Conservation (phyloP, 768 basidiomycete species). For the Sarcodon aspratus region DNA sequence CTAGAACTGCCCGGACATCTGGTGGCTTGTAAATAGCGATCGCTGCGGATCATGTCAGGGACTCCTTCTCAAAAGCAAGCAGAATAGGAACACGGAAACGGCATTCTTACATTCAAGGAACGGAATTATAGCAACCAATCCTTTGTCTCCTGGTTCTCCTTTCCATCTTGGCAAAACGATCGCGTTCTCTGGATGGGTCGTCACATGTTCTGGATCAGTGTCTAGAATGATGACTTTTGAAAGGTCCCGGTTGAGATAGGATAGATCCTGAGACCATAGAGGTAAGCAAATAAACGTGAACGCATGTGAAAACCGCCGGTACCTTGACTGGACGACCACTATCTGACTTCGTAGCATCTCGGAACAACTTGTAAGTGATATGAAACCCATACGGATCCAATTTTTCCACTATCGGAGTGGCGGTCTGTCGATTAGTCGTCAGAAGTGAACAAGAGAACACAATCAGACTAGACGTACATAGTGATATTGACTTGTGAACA, state of each 20-base stretch:
- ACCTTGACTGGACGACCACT: constrained; percentile 85
- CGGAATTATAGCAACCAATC: constrained; percentile 86
- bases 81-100: not conserved
- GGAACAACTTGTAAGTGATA: constrained; percentile 83
- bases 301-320: not conserved
- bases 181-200: constrained; percentile 81
- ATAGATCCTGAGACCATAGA: constrained; percentile 53
- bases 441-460: not conserved
- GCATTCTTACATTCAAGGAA: constrained; percentile 76
- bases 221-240: constrained; percentile 85
- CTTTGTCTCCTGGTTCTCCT: constrained; percentile 63
- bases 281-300: not conserved
- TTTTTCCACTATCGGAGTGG: constrained; percentile 80
- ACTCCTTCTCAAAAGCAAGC: not conserved
- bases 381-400: constrained; percentile 89
- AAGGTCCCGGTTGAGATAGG: constrained; percentile 90
- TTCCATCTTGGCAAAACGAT: constrained; percentile 80
- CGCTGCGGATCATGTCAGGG: constrained; percentile 32
- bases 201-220: constrained; percentile 66
- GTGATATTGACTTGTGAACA: constrained; percentile 84
- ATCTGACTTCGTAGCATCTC: constrained; percentile 78
- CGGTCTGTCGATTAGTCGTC: constrained; percentile 44
- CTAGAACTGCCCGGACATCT: constrained; percentile 82
- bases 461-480: constrained; percentile 41
- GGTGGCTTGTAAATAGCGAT: constrained; percentile 83